phyloP scores from a whole-genome alignment of 2,329 filamentous ascomycete species.

The Fusarium newnesense region DNA sequence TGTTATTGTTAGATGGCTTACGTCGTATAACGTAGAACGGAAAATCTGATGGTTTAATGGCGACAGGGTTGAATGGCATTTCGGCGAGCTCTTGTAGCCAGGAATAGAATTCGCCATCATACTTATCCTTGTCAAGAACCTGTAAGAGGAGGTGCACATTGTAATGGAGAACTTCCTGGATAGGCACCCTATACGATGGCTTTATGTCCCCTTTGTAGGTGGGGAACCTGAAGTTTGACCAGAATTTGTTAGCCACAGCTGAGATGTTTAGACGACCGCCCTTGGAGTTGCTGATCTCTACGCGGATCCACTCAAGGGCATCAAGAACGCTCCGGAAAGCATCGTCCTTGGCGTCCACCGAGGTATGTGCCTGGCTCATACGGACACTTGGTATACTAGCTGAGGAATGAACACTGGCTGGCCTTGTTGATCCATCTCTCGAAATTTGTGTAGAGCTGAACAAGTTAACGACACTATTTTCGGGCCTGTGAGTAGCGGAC shows the following conservation, averaged over 20 bases:
- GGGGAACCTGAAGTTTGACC: slow-evolving; percentile 48
- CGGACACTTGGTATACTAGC: slow-evolving; percentile 2
- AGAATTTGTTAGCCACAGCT: slow-evolving; percentile 45
- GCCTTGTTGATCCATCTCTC: slow-evolving; percentile 3
- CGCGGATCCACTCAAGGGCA: slow-evolving; percentile 40
- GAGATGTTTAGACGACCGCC: slow-evolving; percentile 36
- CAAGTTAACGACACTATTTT: not conserved
- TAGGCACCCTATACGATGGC: slow-evolving; percentile 54
- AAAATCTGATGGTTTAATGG: slow-evolving; percentile 45
- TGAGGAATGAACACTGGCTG: slow-evolving; percentile 8
- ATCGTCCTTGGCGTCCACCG: slow-evolving; percentile 6
- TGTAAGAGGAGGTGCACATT: slow-evolving; percentile 55
- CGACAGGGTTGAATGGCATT: slow-evolving; percentile 42
- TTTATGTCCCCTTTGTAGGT: slow-evolving; percentile 38
- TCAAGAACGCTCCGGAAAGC: slow-evolving; percentile 44
- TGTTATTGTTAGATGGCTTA: slow-evolving; percentile 37
- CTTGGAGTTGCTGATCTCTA: slow-evolving; percentile 28
- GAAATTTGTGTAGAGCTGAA: not conserved
- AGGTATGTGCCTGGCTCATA: not conserved
- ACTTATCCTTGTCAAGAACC: slow-evolving; percentile 49
- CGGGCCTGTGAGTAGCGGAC: slow-evolving; percentile 18
- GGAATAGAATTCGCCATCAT: slow-evolving; percentile 45
- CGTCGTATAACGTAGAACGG: slow-evolving; percentile 42
- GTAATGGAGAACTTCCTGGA: slow-evolving; percentile 56
- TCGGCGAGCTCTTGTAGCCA: slow-evolving; percentile 49